Evolutionary conservation across 768 basidiomycete species (phyloP), one percentile per base, ranked within the genome.

Genomic region (Hypsizygus marmoreus): DNA sequence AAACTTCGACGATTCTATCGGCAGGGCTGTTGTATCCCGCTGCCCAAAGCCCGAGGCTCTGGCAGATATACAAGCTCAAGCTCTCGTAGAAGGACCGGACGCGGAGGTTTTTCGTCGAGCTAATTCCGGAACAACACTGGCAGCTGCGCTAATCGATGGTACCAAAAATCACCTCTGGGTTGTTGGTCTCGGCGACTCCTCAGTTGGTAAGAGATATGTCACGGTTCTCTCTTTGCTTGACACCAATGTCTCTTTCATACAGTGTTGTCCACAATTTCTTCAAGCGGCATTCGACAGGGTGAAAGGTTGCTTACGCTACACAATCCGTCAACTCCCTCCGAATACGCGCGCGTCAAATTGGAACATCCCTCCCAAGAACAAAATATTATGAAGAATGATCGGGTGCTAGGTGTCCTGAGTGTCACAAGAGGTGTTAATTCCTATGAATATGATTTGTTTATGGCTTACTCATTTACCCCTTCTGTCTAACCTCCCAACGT

Each of bases 151-250:
- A 14, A 43, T 43, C 28, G 41, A 43, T 16, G 41, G 41, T 3
- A 22, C 31, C 6, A 32, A 23, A 14, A 28, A 33, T 9, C 31
- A 43, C 17, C 4, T 43, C 19, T 43, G 41, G 41, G 30, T 43
- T 25, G 41, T 33, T n/a, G 41, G 41, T 11, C 30, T 43, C 24
- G 41, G 41, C 7, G 41, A 33, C 23, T 43, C 41, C 3, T 43
- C 41, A 4, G 41, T 23, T 4, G 30, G 41, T 43, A 22, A n/a
- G 41, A n/a, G 33, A 10, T 14, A 6, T 11, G 23, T 8, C 12
- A 31, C 30, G 5, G 9, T 20, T 35, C 4, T 32, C 13, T 19
- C 14, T 7, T 35, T 20, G 17, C 5, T 35, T 20, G 12, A 35
- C 16, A 17, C 34, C 8, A 35, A 7, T 20, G 34, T 20, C 6